Conservation (phyloP, 345 rosid species). For the Barbarea vulgaris region DNA sequence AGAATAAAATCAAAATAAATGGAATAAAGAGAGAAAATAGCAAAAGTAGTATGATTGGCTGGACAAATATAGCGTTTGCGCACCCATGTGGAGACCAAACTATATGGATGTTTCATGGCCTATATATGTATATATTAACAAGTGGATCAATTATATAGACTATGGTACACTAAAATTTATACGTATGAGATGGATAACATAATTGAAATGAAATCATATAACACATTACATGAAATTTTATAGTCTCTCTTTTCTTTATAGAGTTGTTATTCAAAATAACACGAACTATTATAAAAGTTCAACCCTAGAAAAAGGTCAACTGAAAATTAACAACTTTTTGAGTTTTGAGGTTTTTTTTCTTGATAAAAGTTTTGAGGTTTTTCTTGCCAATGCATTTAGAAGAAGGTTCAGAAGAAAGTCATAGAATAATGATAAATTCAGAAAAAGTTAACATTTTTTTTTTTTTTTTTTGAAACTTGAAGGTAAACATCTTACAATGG, state of each 20-base stretch:
- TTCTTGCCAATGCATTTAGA: neutral
- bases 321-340: neutral
- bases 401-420: neutral
- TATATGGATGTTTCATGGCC: conserved; percentile 37
- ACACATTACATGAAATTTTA: neutral
- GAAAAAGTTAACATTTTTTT: neutral
- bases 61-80: conserved; percentile 39
- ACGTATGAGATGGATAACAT: neutral
- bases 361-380: neutral
- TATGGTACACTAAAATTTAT: conserved; percentile 5
- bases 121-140: neutral
- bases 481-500: neutral
- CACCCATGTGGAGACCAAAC: conserved; percentile 47
- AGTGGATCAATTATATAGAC: neutral
- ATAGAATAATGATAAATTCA: neutral
- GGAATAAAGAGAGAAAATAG: conserved; percentile 15
- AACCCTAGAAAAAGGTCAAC: neutral
- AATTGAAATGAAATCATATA: neutral
- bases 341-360: no score
- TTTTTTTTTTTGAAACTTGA: no score
- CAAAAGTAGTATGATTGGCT: conserved; percentile 38
- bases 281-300: neutral
- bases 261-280: neutral
- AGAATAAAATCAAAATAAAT: conserved; percentile 3
- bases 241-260: neutral